Conservation (phyloP, 164 flowering plant species). For the Vitis cinerea region DNA sequence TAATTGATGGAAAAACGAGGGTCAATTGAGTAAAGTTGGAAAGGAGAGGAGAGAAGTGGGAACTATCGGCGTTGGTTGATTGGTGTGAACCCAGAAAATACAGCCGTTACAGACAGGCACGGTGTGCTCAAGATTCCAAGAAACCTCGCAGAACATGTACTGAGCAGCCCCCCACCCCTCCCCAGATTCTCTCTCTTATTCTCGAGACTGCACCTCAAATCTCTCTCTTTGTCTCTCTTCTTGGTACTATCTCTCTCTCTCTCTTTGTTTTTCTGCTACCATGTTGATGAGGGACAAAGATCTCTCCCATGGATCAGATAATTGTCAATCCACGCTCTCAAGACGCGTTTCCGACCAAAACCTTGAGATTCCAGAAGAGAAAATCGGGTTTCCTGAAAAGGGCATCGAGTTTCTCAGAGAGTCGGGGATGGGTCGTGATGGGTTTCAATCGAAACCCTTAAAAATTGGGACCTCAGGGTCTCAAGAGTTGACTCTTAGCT, state of each 20-base stretch:
- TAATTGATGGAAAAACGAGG: too few relatives aligned
- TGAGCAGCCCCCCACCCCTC: not conserved
- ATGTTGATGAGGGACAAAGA: constrained; percentile 46
- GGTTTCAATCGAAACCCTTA: constrained; percentile 29
- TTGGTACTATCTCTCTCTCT: constrained; percentile 9
- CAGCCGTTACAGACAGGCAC: constrained; percentile 15
- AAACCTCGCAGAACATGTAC: not conserved
- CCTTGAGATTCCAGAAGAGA: constrained; percentile 33
- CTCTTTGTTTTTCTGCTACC: constrained; percentile 9
- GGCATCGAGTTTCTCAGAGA: constrained; percentile 41
- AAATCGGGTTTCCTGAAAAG: constrained; percentile 30
- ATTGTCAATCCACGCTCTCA: constrained; percentile 20
- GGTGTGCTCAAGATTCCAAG: constrained; percentile 5
- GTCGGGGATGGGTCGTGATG: constrained; percentile 36
- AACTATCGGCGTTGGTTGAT: not conserved
- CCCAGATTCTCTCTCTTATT: constrained; percentile 8
- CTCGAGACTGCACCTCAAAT: constrained; percentile 5
- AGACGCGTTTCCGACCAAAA: constrained; percentile 5
- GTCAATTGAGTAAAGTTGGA: too few relatives aligned
- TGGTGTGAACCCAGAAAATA: constrained; percentile 4
- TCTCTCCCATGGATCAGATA: constrained; percentile 24
- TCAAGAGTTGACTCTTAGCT: constrained; percentile 82
- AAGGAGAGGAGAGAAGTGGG: not conserved
- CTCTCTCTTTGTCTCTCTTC: not conserved
- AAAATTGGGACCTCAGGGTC: constrained; percentile 40